Evolutionary conservation across 1,284 basidiomycete genomes (phyloP).

Genomic region (Cutaneotrichosporon curvatum): DNA sequence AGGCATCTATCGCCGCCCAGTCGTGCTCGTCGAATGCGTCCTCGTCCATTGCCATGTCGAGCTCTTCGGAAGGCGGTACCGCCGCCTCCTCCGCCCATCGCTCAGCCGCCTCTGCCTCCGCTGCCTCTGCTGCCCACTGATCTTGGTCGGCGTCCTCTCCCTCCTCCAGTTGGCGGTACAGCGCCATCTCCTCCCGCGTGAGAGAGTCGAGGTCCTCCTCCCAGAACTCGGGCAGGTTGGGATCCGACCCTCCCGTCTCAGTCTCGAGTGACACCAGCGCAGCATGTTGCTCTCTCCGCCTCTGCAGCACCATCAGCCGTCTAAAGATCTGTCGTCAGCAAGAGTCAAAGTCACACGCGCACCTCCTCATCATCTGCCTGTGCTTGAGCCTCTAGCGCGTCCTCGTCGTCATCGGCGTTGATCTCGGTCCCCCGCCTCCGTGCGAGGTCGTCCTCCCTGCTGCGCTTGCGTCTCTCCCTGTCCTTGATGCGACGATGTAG

Average conservation of each 20-base stretch:
- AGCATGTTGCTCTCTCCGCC: conserved; percentile 27
- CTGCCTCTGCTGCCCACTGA: conserved; percentile 28
- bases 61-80: background rate
- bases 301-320: conserved; percentile 35
- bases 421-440: conserved; percentile 20
- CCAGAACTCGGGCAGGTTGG: conserved; percentile 35
- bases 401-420: conserved; percentile 23
- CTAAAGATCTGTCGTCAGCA: conserved; percentile 35
- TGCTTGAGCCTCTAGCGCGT: conserved; percentile 31
- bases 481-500: conserved; percentile 31
- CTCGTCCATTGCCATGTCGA: conserved; percentile 10
- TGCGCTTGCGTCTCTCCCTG: conserved; percentile 22
- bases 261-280: conserved; percentile 26
- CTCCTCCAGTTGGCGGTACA: conserved; percentile 8
- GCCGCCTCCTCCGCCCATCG: conserved; percentile 19
- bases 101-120: conserved; percentile 24
- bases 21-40: conserved; percentile 6
- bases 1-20: conserved; percentile 8
- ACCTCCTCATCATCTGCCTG: conserved; percentile 43
- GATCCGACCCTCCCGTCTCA: conserved; percentile 35
- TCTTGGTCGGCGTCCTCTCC: conserved; percentile 21
- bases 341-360: conserved; percentile 2
- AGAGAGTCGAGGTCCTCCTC: conserved; percentile 25
- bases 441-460: conserved; percentile 23
- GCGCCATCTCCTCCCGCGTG: conserved; percentile 16